These are phyloP conservation scores for Trametes sanguinea DNA, from an alignment of 768 basidiomycete species.

Conservation along the genomic window DNA sequence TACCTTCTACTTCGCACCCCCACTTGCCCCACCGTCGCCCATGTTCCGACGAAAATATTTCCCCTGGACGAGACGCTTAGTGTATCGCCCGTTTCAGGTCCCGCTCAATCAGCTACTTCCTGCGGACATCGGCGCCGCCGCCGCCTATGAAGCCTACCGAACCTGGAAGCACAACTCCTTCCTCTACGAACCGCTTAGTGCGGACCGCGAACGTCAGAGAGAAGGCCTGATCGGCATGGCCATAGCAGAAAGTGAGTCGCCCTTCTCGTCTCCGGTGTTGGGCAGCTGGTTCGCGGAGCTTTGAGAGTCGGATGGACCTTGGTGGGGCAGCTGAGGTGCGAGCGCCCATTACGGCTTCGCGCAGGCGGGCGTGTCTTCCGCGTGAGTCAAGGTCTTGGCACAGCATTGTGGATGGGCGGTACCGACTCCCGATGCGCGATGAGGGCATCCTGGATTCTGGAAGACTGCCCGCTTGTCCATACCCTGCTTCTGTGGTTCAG, in stretches of 20 bases:
- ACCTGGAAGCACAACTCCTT: slow-evolving; percentile 58
- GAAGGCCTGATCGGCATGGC: slow-evolving; percentile 71
- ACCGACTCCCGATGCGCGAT: too few relatives aligned
- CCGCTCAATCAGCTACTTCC: slow-evolving; percentile 55
- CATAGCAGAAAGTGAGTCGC: slow-evolving; percentile 63
- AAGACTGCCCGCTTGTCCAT: too few relatives aligned
- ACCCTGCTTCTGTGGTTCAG: too few relatives aligned
- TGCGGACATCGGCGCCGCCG: slow-evolving; percentile 70
- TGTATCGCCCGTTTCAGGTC: slow-evolving; percentile 38
- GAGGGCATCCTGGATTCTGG: too few relatives aligned
- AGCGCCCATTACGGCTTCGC: too few relatives aligned
- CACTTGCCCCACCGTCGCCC: not conserved
- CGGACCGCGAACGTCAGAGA: slow-evolving; percentile 59
- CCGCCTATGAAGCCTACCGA: slow-evolving; percentile 76
- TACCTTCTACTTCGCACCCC: not conserved
- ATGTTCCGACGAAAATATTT: not conserved
- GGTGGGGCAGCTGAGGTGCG: not conserved
- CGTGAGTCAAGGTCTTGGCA: not conserved
- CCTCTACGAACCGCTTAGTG: slow-evolving; percentile 57
- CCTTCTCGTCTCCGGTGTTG: not conserved
- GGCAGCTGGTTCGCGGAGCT: not conserved
- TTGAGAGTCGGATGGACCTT: not conserved
- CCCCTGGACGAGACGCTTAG: not conserved
- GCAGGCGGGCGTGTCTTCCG: too few relatives aligned
- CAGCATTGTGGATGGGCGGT: too few relatives aligned